Evolutionary conservation across 768 basidiomycete genomes (phyloP).

Genomic region (Podaxis sp.): DNA sequence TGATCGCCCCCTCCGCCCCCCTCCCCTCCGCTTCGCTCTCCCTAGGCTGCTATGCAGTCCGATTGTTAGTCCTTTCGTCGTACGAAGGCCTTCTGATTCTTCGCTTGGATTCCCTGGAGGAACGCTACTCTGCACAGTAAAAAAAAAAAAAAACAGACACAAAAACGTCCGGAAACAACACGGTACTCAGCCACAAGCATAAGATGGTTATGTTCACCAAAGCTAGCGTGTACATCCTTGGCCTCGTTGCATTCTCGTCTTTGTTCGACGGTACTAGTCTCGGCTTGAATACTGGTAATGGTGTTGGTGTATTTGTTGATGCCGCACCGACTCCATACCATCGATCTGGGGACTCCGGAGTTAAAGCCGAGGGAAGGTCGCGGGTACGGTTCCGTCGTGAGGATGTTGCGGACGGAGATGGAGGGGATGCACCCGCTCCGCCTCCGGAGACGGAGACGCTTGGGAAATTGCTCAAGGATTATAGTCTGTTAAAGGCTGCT

Average conservation of each 20-base stretch:
- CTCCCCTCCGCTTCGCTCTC: not conserved
- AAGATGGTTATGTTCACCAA: not conserved
- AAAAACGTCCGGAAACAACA: not conserved
- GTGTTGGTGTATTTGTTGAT: not conserved
- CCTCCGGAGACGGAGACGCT: not conserved
- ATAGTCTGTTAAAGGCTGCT: not conserved
- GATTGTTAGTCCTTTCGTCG: not conserved
- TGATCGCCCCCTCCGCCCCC: not conserved
- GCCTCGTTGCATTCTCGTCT: not conserved
- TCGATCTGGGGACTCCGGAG: not conserved
- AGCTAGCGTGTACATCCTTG: not conserved
- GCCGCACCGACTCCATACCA: not conserved
- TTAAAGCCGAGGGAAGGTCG: not conserved
- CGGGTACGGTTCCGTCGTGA: not conserved
- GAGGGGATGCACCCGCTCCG: not conserved
- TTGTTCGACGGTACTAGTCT: not conserved
- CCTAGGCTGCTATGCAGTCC: conserved; percentile 1
- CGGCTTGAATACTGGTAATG: not conserved
- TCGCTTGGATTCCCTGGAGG: conserved; percentile 3
- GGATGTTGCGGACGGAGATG: not conserved
- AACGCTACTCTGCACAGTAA: not conserved
- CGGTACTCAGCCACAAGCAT: conserved; percentile 7
- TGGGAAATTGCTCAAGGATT: not conserved
- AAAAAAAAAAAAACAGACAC: not conserved
- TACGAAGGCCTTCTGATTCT: not conserved